Evolutionary conservation across 192 early-diverging fungal species (phyloP).

Genomic region (Fimicolochytrium jonesii): DNA sequence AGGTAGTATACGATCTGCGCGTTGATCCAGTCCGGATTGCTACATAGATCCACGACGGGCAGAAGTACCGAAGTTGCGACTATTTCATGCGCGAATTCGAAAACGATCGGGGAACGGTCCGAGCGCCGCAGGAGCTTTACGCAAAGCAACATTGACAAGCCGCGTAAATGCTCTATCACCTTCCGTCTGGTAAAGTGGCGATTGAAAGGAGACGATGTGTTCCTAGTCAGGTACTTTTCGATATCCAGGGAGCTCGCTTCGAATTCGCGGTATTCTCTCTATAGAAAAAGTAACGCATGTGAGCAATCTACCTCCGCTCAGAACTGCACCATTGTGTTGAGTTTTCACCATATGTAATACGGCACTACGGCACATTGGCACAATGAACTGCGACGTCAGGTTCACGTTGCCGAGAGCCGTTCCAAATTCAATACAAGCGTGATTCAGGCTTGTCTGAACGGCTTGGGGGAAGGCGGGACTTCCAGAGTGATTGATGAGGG

Average conservation of each 20-base stretch:
- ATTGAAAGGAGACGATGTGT: conserved; percentile 32
- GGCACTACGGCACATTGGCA: conserved; percentile 31
- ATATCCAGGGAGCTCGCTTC: conserved; percentile 27
- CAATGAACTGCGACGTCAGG: conserved; percentile 14
- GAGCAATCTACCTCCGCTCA: not conserved
- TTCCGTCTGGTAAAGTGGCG: not conserved
- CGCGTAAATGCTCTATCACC: conserved; percentile 30
- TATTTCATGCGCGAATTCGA: conserved; percentile 39
- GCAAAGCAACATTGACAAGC: conserved; percentile 26
- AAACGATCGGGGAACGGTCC: conserved; percentile 36
- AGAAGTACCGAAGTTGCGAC: conserved; percentile 43
- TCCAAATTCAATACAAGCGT: conserved; percentile 24
- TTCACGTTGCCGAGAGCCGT: conserved; percentile 3
- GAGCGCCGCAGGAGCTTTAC: conserved; percentile 26
- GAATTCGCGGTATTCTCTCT: conserved; percentile 36
- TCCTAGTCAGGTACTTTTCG: conserved; percentile 20
- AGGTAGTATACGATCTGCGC: conserved; percentile 28
- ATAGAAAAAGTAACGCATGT: not conserved
- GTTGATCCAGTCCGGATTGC: conserved; percentile 39
- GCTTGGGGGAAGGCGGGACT: conserved; percentile 32
- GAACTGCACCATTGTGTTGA: not conserved
- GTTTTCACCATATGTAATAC: conserved; percentile 25
- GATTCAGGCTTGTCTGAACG: conserved; percentile 17
- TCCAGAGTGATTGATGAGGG: conserved; percentile 33
- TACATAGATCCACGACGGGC: conserved; percentile 35